Conservation (phyloP, 345 rosid species). For the Eucalyptus brandiana region DNA sequence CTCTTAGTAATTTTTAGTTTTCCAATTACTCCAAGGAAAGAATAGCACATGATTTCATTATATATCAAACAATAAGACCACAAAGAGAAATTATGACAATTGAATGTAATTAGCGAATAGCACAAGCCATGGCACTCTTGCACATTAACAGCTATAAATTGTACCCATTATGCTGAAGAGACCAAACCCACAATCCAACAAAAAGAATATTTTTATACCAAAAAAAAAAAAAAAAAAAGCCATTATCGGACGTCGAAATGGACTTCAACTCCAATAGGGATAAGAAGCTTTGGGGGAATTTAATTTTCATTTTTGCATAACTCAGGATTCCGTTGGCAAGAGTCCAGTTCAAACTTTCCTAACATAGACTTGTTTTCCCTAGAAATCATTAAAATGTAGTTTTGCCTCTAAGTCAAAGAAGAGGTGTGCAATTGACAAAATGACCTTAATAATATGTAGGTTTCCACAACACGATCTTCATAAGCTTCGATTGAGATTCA, state of each 20-base stretch:
- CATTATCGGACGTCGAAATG: not conserved
- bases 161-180: not conserved
- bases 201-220: no score
- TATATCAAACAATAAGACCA: not conserved
- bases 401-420: not conserved
- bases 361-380: not conserved
- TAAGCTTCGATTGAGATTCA: not conserved
- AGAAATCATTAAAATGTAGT: not conserved
- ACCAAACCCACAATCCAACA: not conserved
- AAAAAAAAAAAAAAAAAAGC: no score
- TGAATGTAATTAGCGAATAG: not conserved
- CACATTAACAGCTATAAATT: not conserved
- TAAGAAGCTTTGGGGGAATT: not conserved
- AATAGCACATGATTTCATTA: no score
- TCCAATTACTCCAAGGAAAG: not conserved
- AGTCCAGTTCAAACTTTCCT: not conserved
- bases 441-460: not conserved
- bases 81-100: not conserved
- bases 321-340: not conserved
- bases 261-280: not conserved
- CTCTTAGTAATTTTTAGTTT: no score
- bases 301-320: not conserved
- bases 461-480: not conserved
- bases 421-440: not conserved
- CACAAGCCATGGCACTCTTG: not conserved